Evolutionary conservation across 805 yeast genomes (phyloP).

Genomic region (Barnettozyma salicaria): DNA sequence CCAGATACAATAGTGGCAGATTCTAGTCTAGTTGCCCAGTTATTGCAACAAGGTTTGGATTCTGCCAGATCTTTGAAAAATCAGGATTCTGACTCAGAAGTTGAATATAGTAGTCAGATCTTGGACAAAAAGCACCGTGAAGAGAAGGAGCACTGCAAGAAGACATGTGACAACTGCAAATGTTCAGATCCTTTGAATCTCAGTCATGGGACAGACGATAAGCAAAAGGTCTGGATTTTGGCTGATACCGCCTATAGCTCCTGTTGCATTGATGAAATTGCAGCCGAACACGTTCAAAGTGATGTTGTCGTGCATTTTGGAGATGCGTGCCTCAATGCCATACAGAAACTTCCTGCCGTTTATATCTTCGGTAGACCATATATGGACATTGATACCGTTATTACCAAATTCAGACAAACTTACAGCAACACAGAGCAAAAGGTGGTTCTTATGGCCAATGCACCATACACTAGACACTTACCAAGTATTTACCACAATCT

Average conservation of each 20-base stretch:
- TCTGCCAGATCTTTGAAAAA: conserved; percentile 1
- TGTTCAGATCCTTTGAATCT: conserved; percentile 21
- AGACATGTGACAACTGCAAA: conserved; percentile 20
- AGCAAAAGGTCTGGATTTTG: conserved; percentile 61
- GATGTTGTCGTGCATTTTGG: conserved; percentile 91
- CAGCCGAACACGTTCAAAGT: conserved; percentile 86
- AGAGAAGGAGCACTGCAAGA: conserved; percentile 17
- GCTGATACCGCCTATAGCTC: conserved; percentile 96
- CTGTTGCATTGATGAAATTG: conserved; percentile 95
- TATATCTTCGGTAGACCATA: conserved; percentile 74
- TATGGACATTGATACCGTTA: conserved; percentile 38
- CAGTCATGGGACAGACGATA: background rate
- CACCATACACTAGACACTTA: conserved; percentile 53
- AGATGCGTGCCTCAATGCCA: conserved; percentile 84
- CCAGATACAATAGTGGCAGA: conserved; percentile 80
- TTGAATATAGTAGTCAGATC: too few relatives aligned
- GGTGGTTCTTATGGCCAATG: conserved; percentile 67
- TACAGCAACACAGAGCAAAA: conserved; percentile 37
- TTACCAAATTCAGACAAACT: conserved; percentile 35
- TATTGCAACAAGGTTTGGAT: conserved; percentile 34
- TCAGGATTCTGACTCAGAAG: conserved; percentile 16
- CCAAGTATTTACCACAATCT: conserved; percentile 33
- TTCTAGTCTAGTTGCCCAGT: conserved; percentile 62
- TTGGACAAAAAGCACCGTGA: conserved; percentile 1
- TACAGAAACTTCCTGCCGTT: conserved; percentile 63